Evolutionary conservation across 306 rosid genomes (phyloP).

Genomic region (Glycine latifolia): DNA sequence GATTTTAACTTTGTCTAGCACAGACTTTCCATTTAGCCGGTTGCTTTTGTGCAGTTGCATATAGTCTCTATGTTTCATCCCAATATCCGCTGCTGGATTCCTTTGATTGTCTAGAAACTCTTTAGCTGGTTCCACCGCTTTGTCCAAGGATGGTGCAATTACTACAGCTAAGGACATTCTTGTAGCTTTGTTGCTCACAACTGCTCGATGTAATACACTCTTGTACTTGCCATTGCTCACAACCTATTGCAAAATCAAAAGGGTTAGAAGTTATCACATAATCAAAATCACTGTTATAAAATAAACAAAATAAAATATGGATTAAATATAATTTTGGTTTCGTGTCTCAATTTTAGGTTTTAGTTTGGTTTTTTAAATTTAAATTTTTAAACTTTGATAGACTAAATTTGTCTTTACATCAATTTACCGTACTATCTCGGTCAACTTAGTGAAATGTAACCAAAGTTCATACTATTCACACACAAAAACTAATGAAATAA

Average conservation of each 20-base stretch:
- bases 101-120: constrained; percentile 51
- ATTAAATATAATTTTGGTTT: too few relatives aligned
- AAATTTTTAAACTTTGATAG: too few relatives aligned
- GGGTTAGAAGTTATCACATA: not conserved
- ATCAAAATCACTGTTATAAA: not conserved
- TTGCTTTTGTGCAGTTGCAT: constrained; percentile 51
- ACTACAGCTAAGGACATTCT: constrained; percentile 59
- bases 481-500: too few relatives aligned
- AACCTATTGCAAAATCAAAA: constrained; percentile 43
- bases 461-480: too few relatives aligned
- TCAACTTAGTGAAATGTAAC: too few relatives aligned
- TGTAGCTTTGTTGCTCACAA: constrained; percentile 54
- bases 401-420: too few relatives aligned
- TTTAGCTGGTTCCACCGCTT: constrained; percentile 55
- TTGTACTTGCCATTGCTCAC: constrained; percentile 65
- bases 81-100: constrained; percentile 52
- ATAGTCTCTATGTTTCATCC: constrained; percentile 51
- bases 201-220: constrained; percentile 60
- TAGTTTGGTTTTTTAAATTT: too few relatives aligned
- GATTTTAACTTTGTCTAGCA: constrained; percentile 50
- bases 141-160: constrained; percentile 61
- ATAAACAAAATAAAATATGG: not conserved
- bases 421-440: too few relatives aligned
- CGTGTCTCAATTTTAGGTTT: too few relatives aligned
- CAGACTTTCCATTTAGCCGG: constrained; percentile 48